Base-by-base conservation (phyloP, 805 yeast species). In the Limtongia smithiae region DNA sequence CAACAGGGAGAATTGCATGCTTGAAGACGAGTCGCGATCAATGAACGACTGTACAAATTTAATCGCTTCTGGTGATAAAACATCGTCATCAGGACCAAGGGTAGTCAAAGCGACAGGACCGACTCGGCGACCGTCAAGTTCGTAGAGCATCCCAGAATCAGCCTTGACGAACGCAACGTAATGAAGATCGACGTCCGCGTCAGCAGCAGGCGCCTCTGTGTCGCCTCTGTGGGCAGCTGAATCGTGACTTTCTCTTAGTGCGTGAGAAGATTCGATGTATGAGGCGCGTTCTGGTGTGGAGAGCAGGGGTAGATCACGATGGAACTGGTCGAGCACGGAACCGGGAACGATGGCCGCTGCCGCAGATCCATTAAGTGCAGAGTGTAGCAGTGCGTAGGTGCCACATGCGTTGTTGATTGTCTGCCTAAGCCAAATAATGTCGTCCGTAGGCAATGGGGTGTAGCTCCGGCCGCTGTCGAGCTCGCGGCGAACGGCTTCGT, bases 371-470 rank as follows among this genome's bases (percentile, higher is more conserved):
- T 75, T 66, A 36, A 75, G 65, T 7, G 77, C 58, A 0, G 81
- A 72, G 60, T 91, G 97, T 20, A 91, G 69, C 39, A 93, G 65
- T 0, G 96, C 97, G 67, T 85, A 87, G 28, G 94, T 75, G 4
- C 98, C 98, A 70, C 98, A 91, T 0, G 95, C 94, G 64, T 91
- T 91, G 54, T 78, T 79, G 15, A 93, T 79, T 0, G 89, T 81
- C 62, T 91, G 98, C 58, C 41, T 49, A 4, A 82, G 79, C 97
- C 97, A 93, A n/a, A 75, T 57, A 14, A 81, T 71, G 9, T 66
- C 60, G 54, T 55, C 63, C 21, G 51, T 54, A 4, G 52, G 48
- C 2, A 49, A 34, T 3, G 50, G 33, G 28, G 28, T 25, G 6
- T 25, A 6, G 28, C 28, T 9, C 6, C 9, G 9, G 28, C 28